Base-by-base conservation (phyloP, 2,329 filamentous ascomycete species). In the Epicoccum sorghinum region DNA sequence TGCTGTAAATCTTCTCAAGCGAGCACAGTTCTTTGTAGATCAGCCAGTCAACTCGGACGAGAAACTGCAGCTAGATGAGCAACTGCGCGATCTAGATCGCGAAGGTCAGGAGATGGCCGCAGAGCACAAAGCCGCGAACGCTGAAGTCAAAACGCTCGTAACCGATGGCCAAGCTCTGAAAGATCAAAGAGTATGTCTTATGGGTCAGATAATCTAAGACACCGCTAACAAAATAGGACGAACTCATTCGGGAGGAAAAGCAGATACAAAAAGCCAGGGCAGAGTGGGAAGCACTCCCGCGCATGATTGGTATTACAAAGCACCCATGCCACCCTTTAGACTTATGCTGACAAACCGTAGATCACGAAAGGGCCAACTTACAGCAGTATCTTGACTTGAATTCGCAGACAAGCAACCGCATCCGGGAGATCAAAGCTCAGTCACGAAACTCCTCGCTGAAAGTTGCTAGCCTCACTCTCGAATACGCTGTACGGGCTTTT, bases 1-100 rank as follows among this genome's bases (percentile, higher is more conserved):
- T 1, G 80, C 82, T 22, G 86, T 89, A 12, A 83, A 80, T 32
- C 78, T 79, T 48, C 77, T 97, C 12, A 79, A 73, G 13, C 75
- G 74, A 2, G 91, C 91, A 4, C 78, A 71, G 32, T 84, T 83
- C 66, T 97, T 95, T 87, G 92, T 87, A 0, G 86, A 91, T 40
- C 86, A 90, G 57, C 88, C 90, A 3, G 82, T 92, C 6, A 90
- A 96, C 68, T 76, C 77, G 4, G 78, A 83, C 22, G 87, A 78
- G 32, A 91, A 89, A 70, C 74, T 77, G 12, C 82, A 86, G 46
- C 71, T 95, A 13, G 79, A 85, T 55, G 78, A 79, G 13, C 81
- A 79, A 6, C 74, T 88, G 22, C 60, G 60, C 3, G 73, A 75
- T 1, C 55, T 80, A 2, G 73, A 76, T 49, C 67, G 63, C 3